phyloP scores from a whole-genome alignment of 2,329 filamentous ascomycete genomes.

The Aspergillus quadricinctus region DNA sequence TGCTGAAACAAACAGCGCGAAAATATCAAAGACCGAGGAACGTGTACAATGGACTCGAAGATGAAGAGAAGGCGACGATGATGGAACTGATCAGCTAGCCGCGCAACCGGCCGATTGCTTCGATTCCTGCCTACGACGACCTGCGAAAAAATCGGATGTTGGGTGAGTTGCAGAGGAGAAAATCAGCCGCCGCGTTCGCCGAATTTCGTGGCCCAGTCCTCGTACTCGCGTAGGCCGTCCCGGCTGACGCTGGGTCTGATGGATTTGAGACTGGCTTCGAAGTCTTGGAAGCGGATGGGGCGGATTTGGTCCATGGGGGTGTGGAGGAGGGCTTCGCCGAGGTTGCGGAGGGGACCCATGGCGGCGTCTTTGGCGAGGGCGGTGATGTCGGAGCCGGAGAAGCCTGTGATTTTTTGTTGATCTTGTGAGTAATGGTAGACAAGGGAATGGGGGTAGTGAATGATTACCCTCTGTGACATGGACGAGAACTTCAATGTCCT shows the following conservation, averaged over 20 bases:
- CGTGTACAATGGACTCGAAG: background rate
- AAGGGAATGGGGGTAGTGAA: background rate
- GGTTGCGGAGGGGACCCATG: slow-evolving; percentile 87
- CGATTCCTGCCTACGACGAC: background rate
- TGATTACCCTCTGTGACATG: slow-evolving; percentile 70
- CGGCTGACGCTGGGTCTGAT: slow-evolving; percentile 89
- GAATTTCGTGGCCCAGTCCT: slow-evolving; percentile 91
- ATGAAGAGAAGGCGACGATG: no score
- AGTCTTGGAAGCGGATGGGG: slow-evolving; percentile 77
- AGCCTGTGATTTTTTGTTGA: slow-evolving; percentile 57
- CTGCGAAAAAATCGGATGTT: background rate
- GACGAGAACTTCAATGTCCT: slow-evolving; percentile 72
- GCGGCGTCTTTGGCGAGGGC: slow-evolving; percentile 95
- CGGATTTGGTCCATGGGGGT: slow-evolving; percentile 95
- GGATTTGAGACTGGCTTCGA: slow-evolving; percentile 73
- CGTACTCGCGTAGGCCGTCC: slow-evolving; percentile 79
- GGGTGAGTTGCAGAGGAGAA: background rate
- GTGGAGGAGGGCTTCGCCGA: slow-evolving; percentile 82
- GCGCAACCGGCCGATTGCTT: background rate
- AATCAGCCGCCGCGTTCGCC: slow-evolving; percentile 72
- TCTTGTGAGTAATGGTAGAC: background rate
- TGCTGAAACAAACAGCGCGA: background rate
- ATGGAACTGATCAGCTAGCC: no score
- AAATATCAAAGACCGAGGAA: background rate
- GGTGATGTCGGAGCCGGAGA: slow-evolving; percentile 95